phyloP scores from a whole-genome alignment of 352 stramenopile genomes.

The Globisporangium carolinianum region DNA sequence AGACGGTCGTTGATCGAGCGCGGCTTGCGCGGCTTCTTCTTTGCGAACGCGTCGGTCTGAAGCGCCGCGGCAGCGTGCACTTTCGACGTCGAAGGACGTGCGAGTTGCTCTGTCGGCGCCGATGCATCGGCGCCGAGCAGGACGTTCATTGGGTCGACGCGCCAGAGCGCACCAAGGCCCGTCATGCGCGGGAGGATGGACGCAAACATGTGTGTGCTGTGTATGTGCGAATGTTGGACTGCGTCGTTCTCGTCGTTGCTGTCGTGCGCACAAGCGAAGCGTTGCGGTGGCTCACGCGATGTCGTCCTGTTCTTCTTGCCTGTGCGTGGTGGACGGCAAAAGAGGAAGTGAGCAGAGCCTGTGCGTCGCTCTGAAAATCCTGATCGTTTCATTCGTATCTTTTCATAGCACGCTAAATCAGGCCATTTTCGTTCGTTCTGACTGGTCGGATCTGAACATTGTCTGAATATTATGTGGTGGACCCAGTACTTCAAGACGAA shows the following conservation, averaged over 20 bases:
- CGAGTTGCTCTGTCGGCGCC: background rate
- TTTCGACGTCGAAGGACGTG: constrained; percentile 24
- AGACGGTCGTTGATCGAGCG: constrained; percentile 56
- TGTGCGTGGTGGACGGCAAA: no score
- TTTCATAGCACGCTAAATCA: no score
- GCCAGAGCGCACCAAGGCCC: constrained; percentile 36
- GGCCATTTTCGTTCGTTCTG: no score
- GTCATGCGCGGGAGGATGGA: constrained; percentile 12
- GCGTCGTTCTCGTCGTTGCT: background rate
- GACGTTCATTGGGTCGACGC: constrained; percentile 32
- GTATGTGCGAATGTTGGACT: background rate
- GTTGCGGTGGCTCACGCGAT: no score
- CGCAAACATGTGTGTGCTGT: constrained; percentile 6
- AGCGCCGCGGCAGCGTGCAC: constrained; percentile 7
- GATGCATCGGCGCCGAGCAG: constrained; percentile 4
- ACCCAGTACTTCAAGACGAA: no score
- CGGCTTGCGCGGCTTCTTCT: constrained; percentile 5
- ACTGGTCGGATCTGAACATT: no score
- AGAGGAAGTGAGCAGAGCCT: no score
- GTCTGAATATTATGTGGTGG: no score
- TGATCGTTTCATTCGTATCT: no score
- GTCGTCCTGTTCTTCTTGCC: no score
- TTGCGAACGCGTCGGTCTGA: background rate
- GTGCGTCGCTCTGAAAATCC: no score
- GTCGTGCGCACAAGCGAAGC: no score